A percentile compares a stretch with the other conserved stretches of the same genome.
phyloP scores from a whole-genome alignment of 1,139 yeast species.

The Geotrichum klebahnii region DNA sequence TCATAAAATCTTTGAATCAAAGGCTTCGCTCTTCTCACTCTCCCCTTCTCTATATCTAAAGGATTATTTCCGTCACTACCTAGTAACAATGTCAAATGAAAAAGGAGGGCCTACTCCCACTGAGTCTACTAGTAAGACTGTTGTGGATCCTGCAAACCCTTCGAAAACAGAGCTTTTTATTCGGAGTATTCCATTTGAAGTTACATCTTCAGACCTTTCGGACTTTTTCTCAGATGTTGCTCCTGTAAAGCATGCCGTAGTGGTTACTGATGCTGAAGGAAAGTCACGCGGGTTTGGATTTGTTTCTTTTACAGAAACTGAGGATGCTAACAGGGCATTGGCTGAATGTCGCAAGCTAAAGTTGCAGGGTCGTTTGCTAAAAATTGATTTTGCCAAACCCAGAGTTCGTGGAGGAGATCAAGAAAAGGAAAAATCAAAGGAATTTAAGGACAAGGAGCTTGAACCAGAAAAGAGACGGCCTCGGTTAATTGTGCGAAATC shows the following conservation, averaged over 20 bases:
- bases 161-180: slow-evolving; percentile 56
- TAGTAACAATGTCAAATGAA: background rate
- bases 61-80: background rate
- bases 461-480: slow-evolving; percentile 61
- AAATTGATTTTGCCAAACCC: slow-evolving; percentile 86
- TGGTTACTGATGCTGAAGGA: slow-evolving; percentile 69
- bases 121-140: background rate
- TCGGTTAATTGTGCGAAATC: slow-evolving; percentile 78
- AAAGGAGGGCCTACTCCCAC: background rate
- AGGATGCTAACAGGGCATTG: slow-evolving; percentile 76
- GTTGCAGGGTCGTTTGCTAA: slow-evolving; percentile 60
- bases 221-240: slow-evolving; percentile 86
- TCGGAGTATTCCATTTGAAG: slow-evolving; percentile 73
- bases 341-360: slow-evolving; percentile 61
- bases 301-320: slow-evolving; percentile 81
- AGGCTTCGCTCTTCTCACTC: background rate
- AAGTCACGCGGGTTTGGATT: slow-evolving; percentile 90
- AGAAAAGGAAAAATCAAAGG: slow-evolving; percentile 24
- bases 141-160: background rate
- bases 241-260: slow-evolving; percentile 92
- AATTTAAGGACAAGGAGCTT: slow-evolving; percentile 14
- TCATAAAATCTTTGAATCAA: background rate
- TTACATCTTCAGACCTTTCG: slow-evolving; percentile 74
- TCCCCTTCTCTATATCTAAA: background rate
- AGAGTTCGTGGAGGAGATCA: slow-evolving; percentile 62